phyloP scores from a whole-genome alignment of 306 rosid genomes.

The Pterocarpus santalinus region DNA sequence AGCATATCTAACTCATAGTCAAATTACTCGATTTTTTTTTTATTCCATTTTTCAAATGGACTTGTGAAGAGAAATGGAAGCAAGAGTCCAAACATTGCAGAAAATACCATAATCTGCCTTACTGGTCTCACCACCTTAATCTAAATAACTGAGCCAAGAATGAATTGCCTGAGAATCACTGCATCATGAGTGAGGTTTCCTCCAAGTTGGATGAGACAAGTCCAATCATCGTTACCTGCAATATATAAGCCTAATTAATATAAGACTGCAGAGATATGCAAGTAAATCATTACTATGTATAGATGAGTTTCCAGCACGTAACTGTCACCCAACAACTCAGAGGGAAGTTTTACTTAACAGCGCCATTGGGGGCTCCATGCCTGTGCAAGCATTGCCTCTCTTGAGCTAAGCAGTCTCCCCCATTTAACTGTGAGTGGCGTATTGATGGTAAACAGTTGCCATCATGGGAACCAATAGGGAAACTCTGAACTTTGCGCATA shows the following conservation, averaged over 20 bases:
- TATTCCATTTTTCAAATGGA: constrained; percentile 47
- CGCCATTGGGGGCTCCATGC: constrained; percentile 62
- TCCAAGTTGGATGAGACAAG: constrained; percentile 40
- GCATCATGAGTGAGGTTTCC: constrained; percentile 47
- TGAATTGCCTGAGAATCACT: constrained; percentile 79
- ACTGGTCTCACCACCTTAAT: constrained; percentile 43
- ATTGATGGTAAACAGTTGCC: constrained; percentile 50
- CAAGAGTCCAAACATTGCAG: constrained; percentile 41
- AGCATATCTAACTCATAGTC: no score
- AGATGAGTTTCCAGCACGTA: no score
- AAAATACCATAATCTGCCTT: constrained; percentile 44
- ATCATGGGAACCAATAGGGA: constrained; percentile 46
- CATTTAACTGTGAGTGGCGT: constrained; percentile 51
- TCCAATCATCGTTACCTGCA: constrained; percentile 62
- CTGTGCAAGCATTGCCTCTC: constrained; percentile 57
- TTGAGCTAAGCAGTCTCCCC: constrained; percentile 55
- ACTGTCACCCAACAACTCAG: constrained; percentile 34
- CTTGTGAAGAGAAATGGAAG: constrained; percentile 39
- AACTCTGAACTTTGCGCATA: constrained; percentile 46
- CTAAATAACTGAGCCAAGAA: constrained; percentile 81
- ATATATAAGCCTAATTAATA: constrained; percentile 18
- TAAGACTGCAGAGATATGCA: constrained; percentile 43
- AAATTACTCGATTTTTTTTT: no score
- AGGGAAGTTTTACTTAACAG: constrained; percentile 54
- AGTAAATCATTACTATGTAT: no score